Evolutionary conservation across 106 monocot genomes (phyloP).

Genomic region (Alisma plantagoaquatica): DNA sequence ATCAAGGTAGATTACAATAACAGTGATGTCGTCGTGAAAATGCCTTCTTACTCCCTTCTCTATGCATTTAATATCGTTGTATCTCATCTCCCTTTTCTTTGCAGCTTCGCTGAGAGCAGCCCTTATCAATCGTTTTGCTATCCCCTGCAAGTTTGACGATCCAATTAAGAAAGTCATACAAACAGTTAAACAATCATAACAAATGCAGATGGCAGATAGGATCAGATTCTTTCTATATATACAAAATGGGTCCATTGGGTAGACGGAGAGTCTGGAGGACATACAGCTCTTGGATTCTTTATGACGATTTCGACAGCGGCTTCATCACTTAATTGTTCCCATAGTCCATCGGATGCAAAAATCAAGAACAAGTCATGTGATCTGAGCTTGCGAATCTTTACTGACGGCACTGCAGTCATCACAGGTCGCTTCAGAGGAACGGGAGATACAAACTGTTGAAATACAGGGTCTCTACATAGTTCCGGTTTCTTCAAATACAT

Average conservation of each 20-base stretch:
- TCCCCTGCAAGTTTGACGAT: constrained; percentile 39
- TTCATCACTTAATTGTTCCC: constrained; percentile 9
- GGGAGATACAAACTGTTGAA: constrained; percentile 1
- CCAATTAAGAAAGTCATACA: no score
- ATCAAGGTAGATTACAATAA: constrained; percentile 48
- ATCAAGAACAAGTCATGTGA: constrained; percentile 4
- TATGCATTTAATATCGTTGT: constrained; percentile 44
- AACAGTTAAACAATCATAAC: no score
- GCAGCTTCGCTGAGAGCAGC: constrained; percentile 34
- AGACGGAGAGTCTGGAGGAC: not conserved
- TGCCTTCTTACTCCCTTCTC: constrained; percentile 29
- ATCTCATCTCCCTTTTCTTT: constrained; percentile 50
- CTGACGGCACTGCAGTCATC: not conserved
- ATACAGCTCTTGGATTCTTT: constrained; percentile 44
- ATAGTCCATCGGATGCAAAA: constrained; percentile 10
- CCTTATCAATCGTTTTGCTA: constrained; percentile 38
- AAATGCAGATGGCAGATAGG: no score
- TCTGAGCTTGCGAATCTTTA: not conserved
- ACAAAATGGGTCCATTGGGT: no score
- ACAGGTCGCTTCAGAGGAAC: not conserved
- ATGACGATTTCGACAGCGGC: constrained; percentile 8
- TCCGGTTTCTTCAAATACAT: constrained; percentile 3
- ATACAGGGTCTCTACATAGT: not conserved
- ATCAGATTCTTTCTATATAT: no score
- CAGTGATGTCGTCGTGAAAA: constrained; percentile 64